Evolutionary conservation across 306 rosid species (phyloP), one percentile per base, ranked within the genome.

Genomic region (Crataegus laevigata): DNA sequence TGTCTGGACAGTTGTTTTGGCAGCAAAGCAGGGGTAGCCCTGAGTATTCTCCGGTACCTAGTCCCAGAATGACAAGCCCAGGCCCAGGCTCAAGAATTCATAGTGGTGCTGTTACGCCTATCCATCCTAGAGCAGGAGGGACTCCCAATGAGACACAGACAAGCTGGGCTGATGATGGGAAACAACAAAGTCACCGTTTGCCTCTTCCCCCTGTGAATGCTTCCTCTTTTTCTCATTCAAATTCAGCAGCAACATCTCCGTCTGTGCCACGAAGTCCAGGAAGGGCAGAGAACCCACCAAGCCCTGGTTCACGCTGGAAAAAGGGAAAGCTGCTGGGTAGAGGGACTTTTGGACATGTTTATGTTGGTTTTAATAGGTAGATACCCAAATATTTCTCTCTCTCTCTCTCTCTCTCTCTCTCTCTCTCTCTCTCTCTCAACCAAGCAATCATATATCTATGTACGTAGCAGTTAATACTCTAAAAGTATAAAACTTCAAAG

Each of bases 11-110:
- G 71, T 63, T 83, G 7, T 85, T 87, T 81, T 85, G 85, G 91
- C 91, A 85, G 67, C 91, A 83, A 78, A 85, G 87, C 83, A 81
- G 81, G 81, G 91, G 91, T 59, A 87, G 91, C 84, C 91, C 91
- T 0, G 91, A 87, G 83, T 87, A 87, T 82, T 87, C 91, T 74
- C 91, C 91, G 0, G 84, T 76, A 45, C 91, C 89, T 43, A 87
- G 91, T 83, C 87, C 91, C 19, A 83, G 87, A 83, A 83, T 85
- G 91, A 79, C 89, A 67, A 85, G 91, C 81, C 91, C 91, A 13
- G 94, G 99, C 42, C 98, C 98, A 66, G 90, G 98, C 79, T 96
- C 99, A 55, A 96, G 99, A 91, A 90, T 90, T 83, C 99, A 96
- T 68, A 96, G 99, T 70, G 99, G 99, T 83, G 93, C 98, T 54